Conservation (phyloP, 1,284 basidiomycete species). For the Melanopsichium pennsylvanicum region DNA sequence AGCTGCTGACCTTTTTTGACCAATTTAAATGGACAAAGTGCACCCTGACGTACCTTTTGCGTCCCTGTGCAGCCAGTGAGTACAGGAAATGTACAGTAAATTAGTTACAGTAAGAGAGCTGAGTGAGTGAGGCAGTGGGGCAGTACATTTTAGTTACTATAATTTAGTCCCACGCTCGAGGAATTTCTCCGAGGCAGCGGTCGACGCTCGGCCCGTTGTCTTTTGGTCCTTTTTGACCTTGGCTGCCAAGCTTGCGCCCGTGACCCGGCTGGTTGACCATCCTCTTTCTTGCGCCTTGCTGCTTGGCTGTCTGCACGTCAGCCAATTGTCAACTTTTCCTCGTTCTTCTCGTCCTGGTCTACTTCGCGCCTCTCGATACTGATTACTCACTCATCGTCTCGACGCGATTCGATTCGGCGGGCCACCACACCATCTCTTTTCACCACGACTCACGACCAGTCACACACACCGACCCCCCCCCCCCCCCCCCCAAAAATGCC, state of each 20-base stretch:
- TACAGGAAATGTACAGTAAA: no score
- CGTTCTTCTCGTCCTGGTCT: background rate
- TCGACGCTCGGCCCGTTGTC: slow-evolving; percentile 2
- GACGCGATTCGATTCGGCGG: background rate
- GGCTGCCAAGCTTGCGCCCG: background rate
- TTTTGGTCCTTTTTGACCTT: background rate
- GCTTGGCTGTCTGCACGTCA: slow-evolving; percentile 6
- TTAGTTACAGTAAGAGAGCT: background rate
- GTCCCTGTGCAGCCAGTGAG: no score
- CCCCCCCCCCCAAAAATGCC: slow-evolving; percentile 23
- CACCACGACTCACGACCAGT: background rate
- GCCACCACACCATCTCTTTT: background rate
- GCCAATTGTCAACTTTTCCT: slow-evolving; percentile 4
- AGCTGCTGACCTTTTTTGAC: no score
- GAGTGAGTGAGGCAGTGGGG: background rate
- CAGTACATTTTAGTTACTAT: no score
- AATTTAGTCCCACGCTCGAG: no score
- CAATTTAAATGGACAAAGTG: no score
- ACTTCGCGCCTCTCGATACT: background rate
- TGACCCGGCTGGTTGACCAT: background rate
- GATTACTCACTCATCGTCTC: background rate
- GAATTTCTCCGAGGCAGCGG: background rate
- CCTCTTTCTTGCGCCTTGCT: background rate
- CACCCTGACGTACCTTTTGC: slow-evolving; percentile 15
- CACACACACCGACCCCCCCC: no score